These are phyloP conservation scores for Cryptosporidium tyzzeri DNA, from an alignment of 169 alveolate species.

Conservation along the genomic window DNA sequence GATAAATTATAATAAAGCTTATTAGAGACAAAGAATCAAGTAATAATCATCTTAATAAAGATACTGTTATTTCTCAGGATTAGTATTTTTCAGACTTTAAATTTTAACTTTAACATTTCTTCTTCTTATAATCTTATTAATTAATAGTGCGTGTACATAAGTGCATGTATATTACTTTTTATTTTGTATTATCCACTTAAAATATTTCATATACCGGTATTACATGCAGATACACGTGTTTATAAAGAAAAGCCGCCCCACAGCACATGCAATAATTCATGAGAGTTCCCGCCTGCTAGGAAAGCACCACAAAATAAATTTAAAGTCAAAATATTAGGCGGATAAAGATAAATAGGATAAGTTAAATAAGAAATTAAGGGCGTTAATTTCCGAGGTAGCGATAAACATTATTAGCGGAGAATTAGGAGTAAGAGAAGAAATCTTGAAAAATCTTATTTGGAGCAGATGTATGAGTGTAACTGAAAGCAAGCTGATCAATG, in stretches of 20 bases:
- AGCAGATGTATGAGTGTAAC: not conserved
- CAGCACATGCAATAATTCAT: constrained; percentile 22
- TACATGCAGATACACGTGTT: constrained; percentile 15
- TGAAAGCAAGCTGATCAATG: constrained; percentile 4
- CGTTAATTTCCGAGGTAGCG: not conserved
- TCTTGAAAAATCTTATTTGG: not conserved
- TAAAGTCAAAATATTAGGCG: constrained; percentile 18
- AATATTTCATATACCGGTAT: constrained; percentile 11
- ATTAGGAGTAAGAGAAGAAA: not conserved
- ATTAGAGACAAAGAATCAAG: not conserved
- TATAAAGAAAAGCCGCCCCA: constrained; percentile 20
- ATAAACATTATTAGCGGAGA: not conserved
- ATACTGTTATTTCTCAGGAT: too few species aligned
- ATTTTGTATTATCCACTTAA: not conserved
- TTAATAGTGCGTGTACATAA: not conserved
- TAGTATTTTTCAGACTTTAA: not conserved
- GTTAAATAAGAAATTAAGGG: constrained; percentile 1
- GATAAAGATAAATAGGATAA: constrained; percentile 1
- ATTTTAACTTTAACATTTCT: not conserved
- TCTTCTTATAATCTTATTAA: too few species aligned
- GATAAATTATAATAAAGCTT: too few species aligned
- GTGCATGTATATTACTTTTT: too few species aligned
- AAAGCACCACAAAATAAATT: constrained; percentile 7
- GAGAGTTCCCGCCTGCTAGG: constrained; percentile 2
- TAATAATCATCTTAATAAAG: too few species aligned